Base-by-base conservation (phyloP, 176 grass and related monocot genomes). In the Typha latifolia region DNA sequence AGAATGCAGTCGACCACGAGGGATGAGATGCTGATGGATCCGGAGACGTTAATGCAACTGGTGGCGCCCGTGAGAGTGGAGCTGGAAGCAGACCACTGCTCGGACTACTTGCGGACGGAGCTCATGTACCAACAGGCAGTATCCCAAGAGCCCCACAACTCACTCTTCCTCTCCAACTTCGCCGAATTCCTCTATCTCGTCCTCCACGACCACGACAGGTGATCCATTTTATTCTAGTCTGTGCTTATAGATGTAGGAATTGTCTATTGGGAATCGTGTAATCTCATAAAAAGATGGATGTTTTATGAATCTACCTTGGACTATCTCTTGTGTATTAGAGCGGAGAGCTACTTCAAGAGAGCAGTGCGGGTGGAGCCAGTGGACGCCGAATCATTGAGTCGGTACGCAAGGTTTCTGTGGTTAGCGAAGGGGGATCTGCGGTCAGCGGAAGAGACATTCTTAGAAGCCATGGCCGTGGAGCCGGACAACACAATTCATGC, bases 261-360 rank as follows among this genome's bases (percentile, higher is more conserved):
- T 29, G 22, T 12, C 1, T 31, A 63, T 21, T 13, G 24, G 26
- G 6, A 6, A 27, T 4, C 0, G 0, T 0, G 11, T 63, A 22
- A 9, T 8, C 61, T 27, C 26, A 12, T 3, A 5, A 18, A 15
- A 7, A 10, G 52, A 15, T 20, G 52, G 14, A 56, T 56, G n/a
- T 0, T 37, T 37, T 26, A 26, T 26, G 24, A 26, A 26, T 1
- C 24, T 26, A 26, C 24, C 24, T 26, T n/a, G 9, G 50, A 12
- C 5, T 51, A 2, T 51, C 8, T 51, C 13, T 51, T 51, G 12
- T 14, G 2, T 51, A 14, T 51, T 63, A 76, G 73, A 49, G 63
- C 73, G 12, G 73, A 76, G 32, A 47, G 66, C 73, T 76, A 76
- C 50, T 76, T 76, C 64, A 76, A 76, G 73, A 76, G 51, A 51